Conservation (phyloP, 805 yeast genomes). For the Candida koratica region DNA sequence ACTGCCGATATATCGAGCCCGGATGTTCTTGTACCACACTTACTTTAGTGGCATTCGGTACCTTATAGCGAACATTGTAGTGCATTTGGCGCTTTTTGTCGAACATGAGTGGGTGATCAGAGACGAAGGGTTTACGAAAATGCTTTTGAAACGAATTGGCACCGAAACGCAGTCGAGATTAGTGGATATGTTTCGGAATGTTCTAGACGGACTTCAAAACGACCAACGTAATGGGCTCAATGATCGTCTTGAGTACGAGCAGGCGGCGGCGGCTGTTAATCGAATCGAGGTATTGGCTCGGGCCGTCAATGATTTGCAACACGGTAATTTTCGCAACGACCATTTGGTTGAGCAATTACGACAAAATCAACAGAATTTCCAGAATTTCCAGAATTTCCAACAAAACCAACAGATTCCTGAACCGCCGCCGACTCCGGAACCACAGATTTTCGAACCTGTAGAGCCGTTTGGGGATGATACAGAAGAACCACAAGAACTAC, state of each 20-base stretch:
- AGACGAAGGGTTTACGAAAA: conserved; percentile 63
- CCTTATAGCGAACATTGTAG: conserved; percentile 36
- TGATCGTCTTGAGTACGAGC: conserved; percentile 18
- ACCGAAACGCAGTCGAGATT: conserved; percentile 44
- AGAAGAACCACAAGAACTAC: not conserved
- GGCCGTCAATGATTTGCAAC: conserved; percentile 23
- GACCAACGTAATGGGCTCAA: conserved; percentile 21
- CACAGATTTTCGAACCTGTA: not conserved
- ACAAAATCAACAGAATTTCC: conserved; percentile 4
- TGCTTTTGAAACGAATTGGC: conserved; percentile 59
- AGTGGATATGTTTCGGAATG: conserved; percentile 34
- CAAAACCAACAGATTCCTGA: not conserved
- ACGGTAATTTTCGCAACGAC: conserved; percentile 1
- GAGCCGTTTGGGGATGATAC: not conserved
- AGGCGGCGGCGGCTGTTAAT: conserved; percentile 23
- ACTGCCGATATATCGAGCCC: conserved; percentile 17
- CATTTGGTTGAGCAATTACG: conserved; percentile 6
- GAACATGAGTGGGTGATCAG: conserved; percentile 69
- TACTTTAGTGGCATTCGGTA: conserved; percentile 38
- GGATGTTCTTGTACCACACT: conserved; percentile 27
- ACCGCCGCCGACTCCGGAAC: not conserved
- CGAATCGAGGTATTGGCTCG: conserved; percentile 24
- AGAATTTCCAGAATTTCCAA: not conserved
- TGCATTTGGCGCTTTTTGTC: conserved; percentile 47
- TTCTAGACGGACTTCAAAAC: conserved; percentile 22